Base-by-base conservation (phyloP, 2,329 filamentous ascomycete genomes). In the Coniochaeta sp. region DNA sequence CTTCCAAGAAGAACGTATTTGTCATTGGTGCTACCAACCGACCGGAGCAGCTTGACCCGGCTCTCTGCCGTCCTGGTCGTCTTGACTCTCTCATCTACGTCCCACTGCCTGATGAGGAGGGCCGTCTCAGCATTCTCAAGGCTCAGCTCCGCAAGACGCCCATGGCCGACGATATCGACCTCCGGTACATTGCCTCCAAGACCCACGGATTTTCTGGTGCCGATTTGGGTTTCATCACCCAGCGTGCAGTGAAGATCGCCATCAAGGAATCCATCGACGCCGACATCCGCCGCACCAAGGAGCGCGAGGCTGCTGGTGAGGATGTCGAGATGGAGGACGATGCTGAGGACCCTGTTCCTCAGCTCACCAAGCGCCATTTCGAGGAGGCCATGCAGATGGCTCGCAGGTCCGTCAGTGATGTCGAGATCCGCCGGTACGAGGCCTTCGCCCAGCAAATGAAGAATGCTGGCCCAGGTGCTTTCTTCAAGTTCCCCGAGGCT, bases 1-100 rank as follows among this genome's bases (percentile, higher is more conserved):
- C 93, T 54, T 97, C 93, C 43, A 99, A 99, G 90, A 99, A 99
- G 90, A 99, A 99, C 75, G 95, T 99, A 66, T 99, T 99, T 79
- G 95, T 99, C 66, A 99, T 99, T 70, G 95, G 95, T 75, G 95
- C 95, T 54, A 99, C 95, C 77, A 99, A 99, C 83, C 86, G 95
- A 81, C 95, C 95, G 50, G 95, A 99, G 81, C 95, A 98, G 81
- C 90, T 99, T 62, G 95, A 99, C 77, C 95, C 95, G 74, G 95
- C 95, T 68, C 85, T 99, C 69, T 97, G 93, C 85, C 93, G 95
- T 85, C 95, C 95, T 61, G 95, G 95, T 68, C 95, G 95, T 92
- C 89, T 99, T 57, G 95, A 99, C 77, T 98, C 93, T 40, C 87
- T 99, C 67, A 95, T 99, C 76, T 99, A 99, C 75, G 95, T 99